Conservation (phyloP, 305 asterid species). For the Fraxinus nigra region DNA sequence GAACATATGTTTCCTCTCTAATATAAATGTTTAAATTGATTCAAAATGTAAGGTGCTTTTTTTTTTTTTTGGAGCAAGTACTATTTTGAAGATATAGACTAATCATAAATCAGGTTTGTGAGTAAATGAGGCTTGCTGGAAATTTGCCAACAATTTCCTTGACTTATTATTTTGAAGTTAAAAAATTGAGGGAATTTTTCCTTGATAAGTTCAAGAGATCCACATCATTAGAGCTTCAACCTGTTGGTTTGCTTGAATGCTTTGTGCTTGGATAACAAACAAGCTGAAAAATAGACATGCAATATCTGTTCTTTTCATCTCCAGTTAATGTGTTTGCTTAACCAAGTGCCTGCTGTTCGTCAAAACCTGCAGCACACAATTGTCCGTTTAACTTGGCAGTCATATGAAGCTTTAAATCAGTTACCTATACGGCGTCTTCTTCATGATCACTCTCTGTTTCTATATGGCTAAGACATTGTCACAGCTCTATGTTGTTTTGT, state of each 20-base stretch:
- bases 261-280: not conserved
- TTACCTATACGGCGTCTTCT: not conserved
- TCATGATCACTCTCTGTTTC: not conserved
- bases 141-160: not conserved
- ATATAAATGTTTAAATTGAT: not conserved
- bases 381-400: not conserved
- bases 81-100: not conserved
- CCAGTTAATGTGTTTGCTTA: not conserved
- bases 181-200: not conserved
- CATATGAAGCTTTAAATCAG: not conserved
- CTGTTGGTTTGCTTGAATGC: not conserved
- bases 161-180: not conserved
- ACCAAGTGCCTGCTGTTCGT: not conserved
- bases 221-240: not conserved
- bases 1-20: not conserved
- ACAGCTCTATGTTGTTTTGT: conserved; percentile 11
- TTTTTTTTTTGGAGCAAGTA: not conserved
- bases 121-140: not conserved
- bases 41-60: not conserved
- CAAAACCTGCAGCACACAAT: not conserved
- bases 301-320: not conserved
- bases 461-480: not conserved
- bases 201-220: not conserved
- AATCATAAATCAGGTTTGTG: not conserved
- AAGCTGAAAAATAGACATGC: not conserved